Evolutionary conservation across 176 grass and related monocot genomes (phyloP), one percentile per base, ranked within the genome.

Genomic region (Oryza coarctata): DNA sequence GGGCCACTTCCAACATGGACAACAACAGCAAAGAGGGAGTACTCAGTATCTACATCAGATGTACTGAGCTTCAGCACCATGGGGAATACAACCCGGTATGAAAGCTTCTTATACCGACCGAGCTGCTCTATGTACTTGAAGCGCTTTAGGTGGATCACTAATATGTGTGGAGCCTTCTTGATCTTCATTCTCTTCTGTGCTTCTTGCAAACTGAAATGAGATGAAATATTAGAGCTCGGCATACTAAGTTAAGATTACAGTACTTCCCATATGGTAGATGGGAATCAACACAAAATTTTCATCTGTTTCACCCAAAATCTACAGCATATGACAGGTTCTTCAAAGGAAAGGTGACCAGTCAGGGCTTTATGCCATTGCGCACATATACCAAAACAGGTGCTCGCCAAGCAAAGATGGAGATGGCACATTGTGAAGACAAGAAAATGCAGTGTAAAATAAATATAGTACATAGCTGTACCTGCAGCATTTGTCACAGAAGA

Each of bases 171-270:
- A 60, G 93, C 88, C 87, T 98, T 98, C 82, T 95, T 98, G 39
- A 98, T 98, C 81, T 98, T 98, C 95, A 98, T 93, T 80, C 95
- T 89, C 84, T 98, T 95, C 83, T 98, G 88, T 31, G 95, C 95
- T 87, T 98, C 93, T 86, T 98, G 95, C 84, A 98, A 86, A 84
- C 95, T 95, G 87, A 32, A 92, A 80, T n/a, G 31, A 41, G 32
- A 81, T 5, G 84, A 65, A 70, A 80, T 80, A 43, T 67, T 38
- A 9, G 31, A 85, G 58, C 78, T 85, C 41, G 82, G 82, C 27
- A 43, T 71, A 87, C 60, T 43, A 65, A 78, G 70, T 76, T 8
- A 84, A 76, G 34, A 33, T 77, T 41, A 82, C 65, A 25, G 23
- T 33, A 27, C 65, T 36, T 77, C 74, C 43, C 15, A 44, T 61